Evolutionary conservation across 441 rosid species (phyloP).

Genomic region (Jatropha multifida): DNA sequence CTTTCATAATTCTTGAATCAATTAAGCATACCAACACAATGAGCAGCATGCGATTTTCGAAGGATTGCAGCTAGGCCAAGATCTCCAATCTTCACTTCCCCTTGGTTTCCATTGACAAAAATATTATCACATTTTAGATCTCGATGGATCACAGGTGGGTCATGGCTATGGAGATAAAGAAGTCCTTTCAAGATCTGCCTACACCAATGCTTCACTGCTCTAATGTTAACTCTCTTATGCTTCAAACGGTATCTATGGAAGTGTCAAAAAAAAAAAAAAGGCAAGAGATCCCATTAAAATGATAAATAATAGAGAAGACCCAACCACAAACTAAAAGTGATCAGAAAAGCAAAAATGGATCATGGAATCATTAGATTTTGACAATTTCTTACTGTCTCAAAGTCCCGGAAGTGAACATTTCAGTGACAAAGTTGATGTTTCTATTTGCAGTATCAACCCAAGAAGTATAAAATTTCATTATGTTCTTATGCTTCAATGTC

Average conservation of each 20-base stretch:
- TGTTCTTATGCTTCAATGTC: conserved; percentile 84
- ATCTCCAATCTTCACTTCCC: conserved; percentile 97
- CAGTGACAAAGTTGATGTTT: conserved; percentile 92
- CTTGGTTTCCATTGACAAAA: conserved; percentile 93
- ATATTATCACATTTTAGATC: conserved; percentile 99
- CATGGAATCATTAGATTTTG: conserved; percentile 17
- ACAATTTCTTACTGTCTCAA: conserved; percentile 73
- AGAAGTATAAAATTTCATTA: conserved; percentile 93
- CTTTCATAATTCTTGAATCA: neutral
- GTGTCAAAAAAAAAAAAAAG: conserved; percentile 10
- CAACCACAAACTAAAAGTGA: conserved; percentile 21
- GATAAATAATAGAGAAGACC: conserved; percentile 20
- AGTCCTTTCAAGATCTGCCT: conserved; percentile 92
- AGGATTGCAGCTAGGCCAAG: conserved; percentile 94
- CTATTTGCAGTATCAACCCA: conserved; percentile 85
- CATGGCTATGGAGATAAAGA: conserved; percentile 77
- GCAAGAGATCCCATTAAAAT: neutral
- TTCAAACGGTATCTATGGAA: conserved; percentile 68
- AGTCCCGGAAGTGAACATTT: conserved; percentile 98
- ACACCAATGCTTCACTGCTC: conserved; percentile 99
- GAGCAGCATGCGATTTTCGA: conserved; percentile 79
- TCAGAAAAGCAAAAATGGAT: conserved; percentile 14
- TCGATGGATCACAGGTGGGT: conserved; percentile 95
- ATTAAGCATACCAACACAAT: conserved; percentile 72
- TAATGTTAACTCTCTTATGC: conserved; percentile 85